These are phyloP conservation scores for Alnus glutinosa DNA, from an alignment of 306 rosid genomes.

Conservation along the genomic window DNA sequence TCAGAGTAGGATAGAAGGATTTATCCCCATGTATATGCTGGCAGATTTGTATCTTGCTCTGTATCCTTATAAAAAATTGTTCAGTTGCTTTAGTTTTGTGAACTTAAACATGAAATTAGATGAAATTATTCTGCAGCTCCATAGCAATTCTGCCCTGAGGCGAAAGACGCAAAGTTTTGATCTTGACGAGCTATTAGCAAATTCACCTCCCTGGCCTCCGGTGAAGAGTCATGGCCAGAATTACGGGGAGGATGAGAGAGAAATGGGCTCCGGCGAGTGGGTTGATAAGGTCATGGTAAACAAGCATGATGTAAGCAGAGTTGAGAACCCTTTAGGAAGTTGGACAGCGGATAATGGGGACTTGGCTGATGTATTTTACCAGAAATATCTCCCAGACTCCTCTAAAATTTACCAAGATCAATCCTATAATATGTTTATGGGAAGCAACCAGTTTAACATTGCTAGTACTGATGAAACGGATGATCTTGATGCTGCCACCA, in stretches of 20 bases:
- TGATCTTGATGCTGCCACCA: slow-evolving; percentile 88
- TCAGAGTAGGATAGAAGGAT: neutral
- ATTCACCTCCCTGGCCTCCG: slow-evolving; percentile 94
- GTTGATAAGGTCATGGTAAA: slow-evolving; percentile 98
- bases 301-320: slow-evolving; percentile 67
- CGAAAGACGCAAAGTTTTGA: slow-evolving; percentile 73
- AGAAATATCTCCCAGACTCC: slow-evolving; percentile 84
- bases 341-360: slow-evolving; percentile 77
- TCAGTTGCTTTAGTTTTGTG: slow-evolving; percentile 14
- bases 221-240: slow-evolving; percentile 60
- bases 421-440: slow-evolving; percentile 62
- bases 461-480: slow-evolving; percentile 72
- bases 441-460: slow-evolving; percentile 55
- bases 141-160: slow-evolving; percentile 46
- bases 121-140: slow-evolving; percentile 54
- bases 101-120: slow-evolving; percentile 15
- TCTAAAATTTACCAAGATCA: slow-evolving; percentile 63
- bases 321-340: slow-evolving; percentile 56
- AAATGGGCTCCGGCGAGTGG: slow-evolving; percentile 74
- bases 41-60: neutral
- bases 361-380: slow-evolving; percentile 68
- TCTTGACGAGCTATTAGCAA: slow-evolving; percentile 73
- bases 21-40: neutral
- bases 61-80: neutral
- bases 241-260: slow-evolving; percentile 74